These are phyloP conservation scores for Inga laurina DNA, from an alignment of 306 rosid genomes.

Conservation along the genomic window DNA sequence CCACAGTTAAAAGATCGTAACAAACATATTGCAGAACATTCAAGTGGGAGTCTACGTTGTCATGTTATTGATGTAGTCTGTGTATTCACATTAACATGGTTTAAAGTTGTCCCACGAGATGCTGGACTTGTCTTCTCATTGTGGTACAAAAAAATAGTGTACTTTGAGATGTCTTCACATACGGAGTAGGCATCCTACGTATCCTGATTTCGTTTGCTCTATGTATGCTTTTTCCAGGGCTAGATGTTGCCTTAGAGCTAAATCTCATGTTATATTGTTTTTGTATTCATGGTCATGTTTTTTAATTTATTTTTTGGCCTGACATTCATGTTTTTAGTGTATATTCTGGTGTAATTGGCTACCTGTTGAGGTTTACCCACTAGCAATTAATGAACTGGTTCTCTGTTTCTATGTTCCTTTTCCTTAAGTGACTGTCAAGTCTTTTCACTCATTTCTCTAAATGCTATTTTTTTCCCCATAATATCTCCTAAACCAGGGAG, in stretches of 20 bases:
- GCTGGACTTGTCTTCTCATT: not conserved
- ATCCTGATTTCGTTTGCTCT: not conserved
- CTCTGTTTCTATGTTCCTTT: constrained; percentile 23
- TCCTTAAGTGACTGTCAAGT: constrained; percentile 28
- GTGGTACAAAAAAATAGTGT: not conserved
- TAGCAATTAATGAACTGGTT: not conserved
- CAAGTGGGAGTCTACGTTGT: not conserved
- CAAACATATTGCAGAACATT: not conserved
- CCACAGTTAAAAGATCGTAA: not conserved
- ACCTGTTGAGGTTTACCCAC: constrained; percentile 6
- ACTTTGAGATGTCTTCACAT: not conserved
- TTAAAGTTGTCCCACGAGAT: not conserved
- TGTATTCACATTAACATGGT: not conserved
- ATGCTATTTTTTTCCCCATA: constrained; percentile 33
- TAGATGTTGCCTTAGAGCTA: not conserved
- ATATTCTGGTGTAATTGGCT: constrained; percentile 16
- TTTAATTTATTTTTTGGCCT: not conserved
- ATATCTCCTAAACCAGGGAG: constrained; percentile 55
- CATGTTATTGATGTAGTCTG: not conserved
- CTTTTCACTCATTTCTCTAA: constrained; percentile 16
- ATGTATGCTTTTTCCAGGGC: not conserved
- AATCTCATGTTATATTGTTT: not conserved
- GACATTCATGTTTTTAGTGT: constrained; percentile 12
- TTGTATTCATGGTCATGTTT: constrained; percentile 9
- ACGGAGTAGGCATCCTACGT: not conserved